A percentile compares a stretch with the other conserved stretches of the same genome.
Conservation (phyloP, 1,284 basidiomycete genomes). For the Sporisorium reilianum region DNA sequence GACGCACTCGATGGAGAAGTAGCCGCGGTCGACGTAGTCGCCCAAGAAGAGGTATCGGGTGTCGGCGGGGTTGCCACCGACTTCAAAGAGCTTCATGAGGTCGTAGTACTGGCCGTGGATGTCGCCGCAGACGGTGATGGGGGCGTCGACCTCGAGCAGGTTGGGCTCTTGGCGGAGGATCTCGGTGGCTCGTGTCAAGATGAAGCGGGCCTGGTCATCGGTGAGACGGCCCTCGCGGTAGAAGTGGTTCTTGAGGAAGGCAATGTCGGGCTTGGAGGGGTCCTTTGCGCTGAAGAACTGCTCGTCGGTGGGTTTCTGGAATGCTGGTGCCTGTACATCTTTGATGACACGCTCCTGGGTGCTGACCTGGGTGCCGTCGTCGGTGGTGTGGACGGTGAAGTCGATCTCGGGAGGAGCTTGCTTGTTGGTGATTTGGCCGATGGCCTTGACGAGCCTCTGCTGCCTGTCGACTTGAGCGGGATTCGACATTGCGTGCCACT, state of each 20-base stretch:
- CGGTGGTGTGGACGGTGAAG: constrained; percentile 70
- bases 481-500: constrained; percentile 20
- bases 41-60: constrained; percentile 69
- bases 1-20: constrained; percentile 69
- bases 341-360: constrained; percentile 71
- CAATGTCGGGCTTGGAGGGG: constrained; percentile 75
- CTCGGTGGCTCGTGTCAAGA: constrained; percentile 80
- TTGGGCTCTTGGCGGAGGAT: constrained; percentile 86
- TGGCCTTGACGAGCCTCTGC: constrained; percentile 60
- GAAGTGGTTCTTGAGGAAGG: constrained; percentile 98
- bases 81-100: constrained; percentile 69
- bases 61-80: constrained; percentile 68
- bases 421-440: constrained; percentile 64
- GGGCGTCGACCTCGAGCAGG: constrained; percentile 89
- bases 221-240: constrained; percentile 90
- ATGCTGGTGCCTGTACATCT: constrained; percentile 75
- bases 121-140: constrained; percentile 77
- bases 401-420: constrained; percentile 66
- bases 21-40: constrained; percentile 68
- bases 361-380: constrained; percentile 70
- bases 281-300: constrained; percentile 77
- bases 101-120: constrained; percentile 69
- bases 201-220: constrained; percentile 90
- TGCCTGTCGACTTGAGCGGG: constrained; percentile 33
- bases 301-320: constrained; percentile 88